Conservation (phyloP, 1,139 yeast species). For the Diutina pseudorugosa region DNA sequence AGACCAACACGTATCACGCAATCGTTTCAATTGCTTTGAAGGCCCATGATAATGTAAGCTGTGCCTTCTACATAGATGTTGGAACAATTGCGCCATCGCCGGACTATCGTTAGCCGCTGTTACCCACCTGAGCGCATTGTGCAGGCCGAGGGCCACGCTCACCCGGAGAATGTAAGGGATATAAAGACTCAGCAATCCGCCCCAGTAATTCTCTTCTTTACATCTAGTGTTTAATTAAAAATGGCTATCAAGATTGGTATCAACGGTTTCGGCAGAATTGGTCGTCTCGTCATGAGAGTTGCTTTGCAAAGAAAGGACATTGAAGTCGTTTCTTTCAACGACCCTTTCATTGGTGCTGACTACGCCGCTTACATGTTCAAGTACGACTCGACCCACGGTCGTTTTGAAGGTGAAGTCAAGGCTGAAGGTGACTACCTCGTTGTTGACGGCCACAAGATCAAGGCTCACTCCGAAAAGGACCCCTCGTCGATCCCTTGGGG, state of each 20-base stretch:
- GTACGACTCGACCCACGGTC: constrained; percentile 81
- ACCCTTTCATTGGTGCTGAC: constrained; percentile 74
- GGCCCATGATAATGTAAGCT: no score
- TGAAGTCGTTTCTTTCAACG: constrained; percentile 70
- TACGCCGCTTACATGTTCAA: constrained; percentile 84
- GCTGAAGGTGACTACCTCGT: constrained; percentile 42
- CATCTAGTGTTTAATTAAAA: neutral
- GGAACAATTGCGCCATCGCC: neutral
- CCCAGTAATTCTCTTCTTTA: neutral
- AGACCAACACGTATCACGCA: neutral
- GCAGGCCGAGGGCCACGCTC: constrained; percentile 4
- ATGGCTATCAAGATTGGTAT: constrained; percentile 44
- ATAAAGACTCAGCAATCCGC: neutral
- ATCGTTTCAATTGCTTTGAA: no score
- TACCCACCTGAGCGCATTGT: neutral
- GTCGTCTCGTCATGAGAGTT: constrained; percentile 75
- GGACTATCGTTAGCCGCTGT: neutral
- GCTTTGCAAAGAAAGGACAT: constrained; percentile 62
- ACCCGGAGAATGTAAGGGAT: neutral
- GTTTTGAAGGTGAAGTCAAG: constrained; percentile 56
- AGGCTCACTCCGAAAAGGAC: constrained; percentile 66
- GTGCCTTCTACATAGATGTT: no score
- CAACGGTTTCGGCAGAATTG: constrained; percentile 86
- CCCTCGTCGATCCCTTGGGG: constrained; percentile 81
- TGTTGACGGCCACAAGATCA: constrained; percentile 59